Base-by-base conservation (phyloP, 2,329 filamentous ascomycete genomes). In the Neoascochyta sp. region DNA sequence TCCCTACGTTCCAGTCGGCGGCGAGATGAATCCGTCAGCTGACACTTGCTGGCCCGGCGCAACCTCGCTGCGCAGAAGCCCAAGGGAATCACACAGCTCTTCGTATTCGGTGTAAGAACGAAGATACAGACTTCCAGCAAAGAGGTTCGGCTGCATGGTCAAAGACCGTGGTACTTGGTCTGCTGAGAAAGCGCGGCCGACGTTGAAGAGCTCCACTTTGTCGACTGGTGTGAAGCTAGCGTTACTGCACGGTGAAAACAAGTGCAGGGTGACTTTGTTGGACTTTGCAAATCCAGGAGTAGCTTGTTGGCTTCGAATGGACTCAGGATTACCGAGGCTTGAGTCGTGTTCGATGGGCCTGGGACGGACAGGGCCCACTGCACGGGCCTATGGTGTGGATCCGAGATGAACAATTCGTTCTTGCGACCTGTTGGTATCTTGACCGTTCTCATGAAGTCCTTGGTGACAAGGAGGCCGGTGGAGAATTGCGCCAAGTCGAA, bases 101-200 rank as follows among this genome's bases (percentile, higher is more conserved):
- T 52, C 40, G 39, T 86, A 87, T 30, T 83, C 72, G 0, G 60
- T 35, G 23, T 68, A 74, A 0, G 65, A 69, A 0, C 51, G 54
- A 7, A 86, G 63, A 43, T 86, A 86, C 0, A 86, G 65, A 32
- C 83, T 78, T 0, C 82, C 83, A 0, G 83, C 67, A 32, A 87
- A 86, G 0, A 86, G 58, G 23, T 82, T 81, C 0, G 86, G 66
- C 33, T 76, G 66, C 0, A 66, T 57, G 0, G 62, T 52, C 0
- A 74, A 47, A 1, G 32, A 49, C 7, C 45, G 52, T 9, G 42
- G 48, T 4, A 54, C 32, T 6, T 16, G 18, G 2, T 5, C 9
- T 1, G 36, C 15, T 1, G 25, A 37, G 12, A 45, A 39, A 1
- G 2, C 5, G 3, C 39, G 35, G 0, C 52, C 65, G 1, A 69